Conservation (phyloP, 768 basidiomycete genomes). For the Lactarius trivialis region DNA sequence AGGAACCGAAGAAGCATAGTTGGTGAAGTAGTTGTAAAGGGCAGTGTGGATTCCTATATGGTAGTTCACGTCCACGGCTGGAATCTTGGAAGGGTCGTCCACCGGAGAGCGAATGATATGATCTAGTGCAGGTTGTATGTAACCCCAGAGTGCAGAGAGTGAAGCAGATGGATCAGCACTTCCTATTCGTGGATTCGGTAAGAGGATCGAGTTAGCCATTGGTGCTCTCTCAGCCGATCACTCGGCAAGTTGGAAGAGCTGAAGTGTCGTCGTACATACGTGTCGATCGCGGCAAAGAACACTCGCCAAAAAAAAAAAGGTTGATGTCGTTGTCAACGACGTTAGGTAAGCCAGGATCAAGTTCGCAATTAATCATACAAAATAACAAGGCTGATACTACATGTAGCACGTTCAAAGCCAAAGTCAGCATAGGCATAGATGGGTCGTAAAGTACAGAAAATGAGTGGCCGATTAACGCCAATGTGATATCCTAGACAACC, state of each 20-base stretch:
- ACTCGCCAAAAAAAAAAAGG: background rate
- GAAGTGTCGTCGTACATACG: constrained; percentile 7
- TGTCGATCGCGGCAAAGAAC: background rate
- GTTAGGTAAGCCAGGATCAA: constrained; percentile 5
- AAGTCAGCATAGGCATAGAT: background rate
- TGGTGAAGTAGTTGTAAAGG: constrained; percentile 70
- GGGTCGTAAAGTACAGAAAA: background rate
- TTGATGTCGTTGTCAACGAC: background rate
- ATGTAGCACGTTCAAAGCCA: background rate
- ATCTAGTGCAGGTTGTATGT: constrained; percentile 66
- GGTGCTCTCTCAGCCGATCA: background rate
- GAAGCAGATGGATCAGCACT: constrained; percentile 73
- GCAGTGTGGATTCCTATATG: constrained; percentile 76
- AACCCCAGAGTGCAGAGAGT: constrained; percentile 65
- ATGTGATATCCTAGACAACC: constrained; percentile 42
- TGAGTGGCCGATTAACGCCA: background rate
- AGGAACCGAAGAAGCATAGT: constrained; percentile 8
- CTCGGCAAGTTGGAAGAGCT: background rate
- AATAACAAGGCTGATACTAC: background rate
- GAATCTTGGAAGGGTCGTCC: constrained; percentile 53
- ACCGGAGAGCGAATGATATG: constrained; percentile 70
- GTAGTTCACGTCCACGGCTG: constrained; percentile 62
- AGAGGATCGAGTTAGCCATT: constrained; percentile 13
- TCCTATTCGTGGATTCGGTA: constrained; percentile 18
- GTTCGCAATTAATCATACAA: background rate